These are phyloP conservation scores for Echium plantagineum DNA, from an alignment of 257 asterid species.

Conservation along the genomic window DNA sequence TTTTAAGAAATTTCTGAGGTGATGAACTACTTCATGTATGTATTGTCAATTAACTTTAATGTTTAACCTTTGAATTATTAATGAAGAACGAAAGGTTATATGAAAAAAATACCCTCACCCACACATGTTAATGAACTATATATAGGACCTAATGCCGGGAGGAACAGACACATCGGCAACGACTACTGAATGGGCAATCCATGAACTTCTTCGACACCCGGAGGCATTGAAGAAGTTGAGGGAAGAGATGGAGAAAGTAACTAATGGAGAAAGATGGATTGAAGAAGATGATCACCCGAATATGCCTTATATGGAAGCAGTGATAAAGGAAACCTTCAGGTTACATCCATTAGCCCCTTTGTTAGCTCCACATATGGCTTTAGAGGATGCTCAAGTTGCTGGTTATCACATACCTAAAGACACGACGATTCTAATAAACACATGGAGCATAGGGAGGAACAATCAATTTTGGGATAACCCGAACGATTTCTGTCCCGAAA, in stretches of 20 bases:
- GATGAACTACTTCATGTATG: too few relatives aligned
- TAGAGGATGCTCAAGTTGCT: background rate
- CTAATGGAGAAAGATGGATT: background rate
- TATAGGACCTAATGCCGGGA: background rate
- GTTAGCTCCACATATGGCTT: background rate
- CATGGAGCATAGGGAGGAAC: constrained; percentile 5
- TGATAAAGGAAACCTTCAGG: constrained; percentile 1
- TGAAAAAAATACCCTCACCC: too few relatives aligned
- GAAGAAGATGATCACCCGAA: background rate
- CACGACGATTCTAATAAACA: background rate
- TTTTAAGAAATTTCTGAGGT: too few relatives aligned
- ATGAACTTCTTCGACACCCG: background rate
- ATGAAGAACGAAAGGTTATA: too few relatives aligned
- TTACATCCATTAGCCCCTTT: constrained; percentile 1
- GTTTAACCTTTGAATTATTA: too few relatives aligned
- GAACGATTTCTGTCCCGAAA: background rate
- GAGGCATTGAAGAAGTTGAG: background rate
- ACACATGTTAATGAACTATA: too few relatives aligned
- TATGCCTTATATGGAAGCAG: background rate
- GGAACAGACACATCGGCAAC: constrained; percentile 1
- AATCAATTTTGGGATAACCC: background rate
- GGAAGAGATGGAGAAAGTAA: background rate
- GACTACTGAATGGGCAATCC: constrained; percentile 1
- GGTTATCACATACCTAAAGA: background rate
- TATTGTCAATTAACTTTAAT: too few relatives aligned